Base-by-base conservation (phyloP, 2,329 filamentous ascomycete species). In the Penicillium rolfsii region DNA sequence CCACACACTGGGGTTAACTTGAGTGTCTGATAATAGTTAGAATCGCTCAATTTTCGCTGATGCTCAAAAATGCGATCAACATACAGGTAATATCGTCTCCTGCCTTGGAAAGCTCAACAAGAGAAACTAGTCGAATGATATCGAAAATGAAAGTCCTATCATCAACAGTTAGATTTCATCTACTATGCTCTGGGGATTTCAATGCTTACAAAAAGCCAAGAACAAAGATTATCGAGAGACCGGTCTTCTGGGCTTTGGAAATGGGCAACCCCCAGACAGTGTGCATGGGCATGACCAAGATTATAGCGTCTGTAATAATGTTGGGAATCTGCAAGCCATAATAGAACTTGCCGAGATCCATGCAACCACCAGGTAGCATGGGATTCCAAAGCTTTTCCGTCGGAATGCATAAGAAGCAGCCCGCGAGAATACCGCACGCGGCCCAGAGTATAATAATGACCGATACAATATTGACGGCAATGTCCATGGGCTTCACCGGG, bases 261-360 rank as follows among this genome's bases (percentile, higher is more conserved):
- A 71, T 65, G 2, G 69, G 69, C 8, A 73, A 53, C 0, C 61
- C 61, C 70, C 70, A 73, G 11, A 74, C 66, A 7, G 64, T 61
- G 22, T 61, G 64, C 58, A 74, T 66, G 0, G 71, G 71, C 61
- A 73, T 65, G 16, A 64, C 45, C 36, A 72, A 60, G 24, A 74
- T 72, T n/a, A 73, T 61, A 12, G 66, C 67, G 61, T 74, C 71
- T 8, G 71, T 73, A 1, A 66, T 57, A 30, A 74, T 72, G 52
- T 74, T 74, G 2, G 71, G 71, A 11, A 74, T 64, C 43, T 71
- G 69, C 7, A 71, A 63, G 2, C 68, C 70, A 24, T 70, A 70
- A 52, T 70, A 72, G 50, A 71, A 73, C 35, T 66, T 62, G n/a
- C 61, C 64, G 1, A 71, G 61, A 45, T 72, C 58, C 58, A 73